phyloP scores from a whole-genome alignment of 495 filamentous ascomycete genomes.

The Hyaloscypha finlandica region DNA sequence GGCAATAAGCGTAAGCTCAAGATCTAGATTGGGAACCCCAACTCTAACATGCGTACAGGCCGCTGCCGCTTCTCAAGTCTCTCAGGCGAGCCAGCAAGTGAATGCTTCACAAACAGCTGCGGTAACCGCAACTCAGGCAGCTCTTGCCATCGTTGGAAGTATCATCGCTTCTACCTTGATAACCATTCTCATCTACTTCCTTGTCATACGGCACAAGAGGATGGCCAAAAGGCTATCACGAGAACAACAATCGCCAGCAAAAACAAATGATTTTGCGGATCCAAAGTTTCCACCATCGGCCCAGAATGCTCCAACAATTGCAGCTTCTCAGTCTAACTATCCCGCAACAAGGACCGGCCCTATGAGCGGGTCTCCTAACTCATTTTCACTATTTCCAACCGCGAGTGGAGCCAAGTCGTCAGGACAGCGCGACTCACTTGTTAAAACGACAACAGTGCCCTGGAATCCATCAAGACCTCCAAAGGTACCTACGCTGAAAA shows the following conservation, averaged over 20 bases:
- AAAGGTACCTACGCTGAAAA: constrained; percentile 22
- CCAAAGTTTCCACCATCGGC: constrained; percentile 23
- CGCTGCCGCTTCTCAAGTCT: constrained; percentile 25
- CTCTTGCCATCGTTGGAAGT: constrained; percentile 34
- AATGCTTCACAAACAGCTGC: constrained; percentile 26
- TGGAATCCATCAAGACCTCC: constrained; percentile 32
- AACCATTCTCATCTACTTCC: constrained; percentile 32
- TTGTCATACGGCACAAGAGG: constrained; percentile 28
- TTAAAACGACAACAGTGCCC: constrained; percentile 26
- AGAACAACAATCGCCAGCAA: background rate
- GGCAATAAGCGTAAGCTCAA: constrained; percentile 25
- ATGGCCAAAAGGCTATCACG: constrained; percentile 11
- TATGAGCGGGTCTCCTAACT: constrained; percentile 3
- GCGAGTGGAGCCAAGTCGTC: background rate
- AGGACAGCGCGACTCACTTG: background rate
- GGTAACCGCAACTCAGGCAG: constrained; percentile 32
- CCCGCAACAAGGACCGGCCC: background rate
- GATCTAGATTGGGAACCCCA: background rate
- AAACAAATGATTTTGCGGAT: constrained; percentile 14
- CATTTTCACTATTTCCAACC: constrained; percentile 10
- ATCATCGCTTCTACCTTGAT: constrained; percentile 34
- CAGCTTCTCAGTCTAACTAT: constrained; percentile 18
- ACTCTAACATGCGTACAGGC: constrained; percentile 14
- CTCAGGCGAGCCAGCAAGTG: constrained; percentile 22
- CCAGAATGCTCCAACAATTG: constrained; percentile 19